Percentiles rank a stretch among this genome's conserved stretches.
phyloP scores from a whole-genome alignment of 495 filamentous ascomycete species.

The Trichoderma virens region DNA sequence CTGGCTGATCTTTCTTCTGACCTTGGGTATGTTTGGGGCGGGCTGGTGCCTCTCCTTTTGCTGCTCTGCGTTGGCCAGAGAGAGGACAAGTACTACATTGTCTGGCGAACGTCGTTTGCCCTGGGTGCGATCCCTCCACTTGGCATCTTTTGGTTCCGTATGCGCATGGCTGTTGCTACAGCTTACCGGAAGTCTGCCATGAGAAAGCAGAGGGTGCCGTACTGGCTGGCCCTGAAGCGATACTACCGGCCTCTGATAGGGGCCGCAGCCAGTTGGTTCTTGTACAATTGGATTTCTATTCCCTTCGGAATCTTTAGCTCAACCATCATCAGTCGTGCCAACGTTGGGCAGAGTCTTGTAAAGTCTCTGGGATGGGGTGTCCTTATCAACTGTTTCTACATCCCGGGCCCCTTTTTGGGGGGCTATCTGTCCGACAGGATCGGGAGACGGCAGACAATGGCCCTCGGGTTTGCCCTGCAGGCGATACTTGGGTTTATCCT shows the following conservation, averaged over 20 bases:
- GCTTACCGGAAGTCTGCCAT: conserved; percentile 44
- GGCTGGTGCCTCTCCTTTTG: not conserved
- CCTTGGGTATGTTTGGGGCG: conserved; percentile 38
- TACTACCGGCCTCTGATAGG: conserved; percentile 45
- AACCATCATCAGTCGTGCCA: conserved; percentile 37
- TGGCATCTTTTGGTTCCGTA: conserved; percentile 45
- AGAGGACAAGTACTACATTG: not conserved
- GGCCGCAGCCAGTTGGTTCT: conserved; percentile 43
- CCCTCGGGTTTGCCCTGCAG: conserved; percentile 35
- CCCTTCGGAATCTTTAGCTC: conserved; percentile 44
- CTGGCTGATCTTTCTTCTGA: conserved; percentile 46
- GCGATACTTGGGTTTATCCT: conserved; percentile 41
- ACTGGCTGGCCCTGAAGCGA: conserved; percentile 34
- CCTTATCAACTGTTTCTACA: conserved; percentile 42
- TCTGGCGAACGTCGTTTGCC: not conserved
- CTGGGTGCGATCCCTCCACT: conserved; percentile 23
- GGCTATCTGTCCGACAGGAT: conserved; percentile 42
- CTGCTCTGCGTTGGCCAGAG: not conserved
- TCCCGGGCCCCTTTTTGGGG: conserved; percentile 41
- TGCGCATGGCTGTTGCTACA: conserved; percentile 44
- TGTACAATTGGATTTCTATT: conserved; percentile 44
- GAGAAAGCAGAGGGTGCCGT: conserved; percentile 35
- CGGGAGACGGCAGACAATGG: conserved; percentile 40
- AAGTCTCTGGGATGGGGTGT: conserved; percentile 40
- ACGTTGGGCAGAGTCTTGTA: conserved; percentile 31